Percentiles rank a stretch among this genome's conserved stretches.
These are phyloP conservation scores for Anthracocystis setariae DNA, from an alignment of 1,284 basidiomycete species.

Conservation along the genomic window DNA sequence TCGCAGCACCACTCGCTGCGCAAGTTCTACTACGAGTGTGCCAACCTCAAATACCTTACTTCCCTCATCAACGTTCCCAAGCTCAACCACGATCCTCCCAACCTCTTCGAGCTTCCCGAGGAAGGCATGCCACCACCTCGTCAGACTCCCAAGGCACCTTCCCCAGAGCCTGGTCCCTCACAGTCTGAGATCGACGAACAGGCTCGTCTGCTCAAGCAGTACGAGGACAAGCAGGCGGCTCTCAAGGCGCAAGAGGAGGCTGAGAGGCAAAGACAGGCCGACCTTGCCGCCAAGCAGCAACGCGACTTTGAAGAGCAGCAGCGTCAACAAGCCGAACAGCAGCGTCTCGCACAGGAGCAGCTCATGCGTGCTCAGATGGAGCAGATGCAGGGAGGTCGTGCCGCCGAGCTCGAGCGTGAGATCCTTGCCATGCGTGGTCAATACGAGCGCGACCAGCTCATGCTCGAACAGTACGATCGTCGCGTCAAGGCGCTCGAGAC, in stretches of 20 bases:
- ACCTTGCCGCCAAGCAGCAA: constrained; percentile 83
- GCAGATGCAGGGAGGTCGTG: constrained; percentile 71
- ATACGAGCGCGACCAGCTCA: constrained; percentile 96
- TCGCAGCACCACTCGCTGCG: constrained; percentile 65
- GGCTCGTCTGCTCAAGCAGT: constrained; percentile 92
- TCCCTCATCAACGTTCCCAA: constrained; percentile 67
- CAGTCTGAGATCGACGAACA: constrained; percentile 85
- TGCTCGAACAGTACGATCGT: constrained; percentile 96
- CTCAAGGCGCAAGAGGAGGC: constrained; percentile 81
- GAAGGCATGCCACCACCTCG: constrained; percentile 61
- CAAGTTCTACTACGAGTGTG: constrained; percentile 67
- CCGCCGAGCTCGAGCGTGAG: constrained; percentile 87
- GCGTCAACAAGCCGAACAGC: constrained; percentile 84
- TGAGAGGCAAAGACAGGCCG: constrained; percentile 81
- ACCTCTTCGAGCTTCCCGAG: constrained; percentile 65
- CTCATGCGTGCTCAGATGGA: constrained; percentile 79
- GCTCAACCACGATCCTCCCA: constrained; percentile 67
- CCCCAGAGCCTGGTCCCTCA: constrained; percentile 57
- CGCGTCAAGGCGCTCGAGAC: constrained; percentile 95
- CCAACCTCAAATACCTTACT: constrained; percentile 67
- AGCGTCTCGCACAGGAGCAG: constrained; percentile 87
- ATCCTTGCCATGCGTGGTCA: constrained; percentile 93
- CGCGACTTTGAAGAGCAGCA: constrained; percentile 91
- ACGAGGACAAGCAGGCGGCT: constrained; percentile 91
- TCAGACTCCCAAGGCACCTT: constrained; percentile 50